Evolutionary conservation across 306 rosid genomes (phyloP).

Genomic region (Spatholobus suberectus): DNA sequence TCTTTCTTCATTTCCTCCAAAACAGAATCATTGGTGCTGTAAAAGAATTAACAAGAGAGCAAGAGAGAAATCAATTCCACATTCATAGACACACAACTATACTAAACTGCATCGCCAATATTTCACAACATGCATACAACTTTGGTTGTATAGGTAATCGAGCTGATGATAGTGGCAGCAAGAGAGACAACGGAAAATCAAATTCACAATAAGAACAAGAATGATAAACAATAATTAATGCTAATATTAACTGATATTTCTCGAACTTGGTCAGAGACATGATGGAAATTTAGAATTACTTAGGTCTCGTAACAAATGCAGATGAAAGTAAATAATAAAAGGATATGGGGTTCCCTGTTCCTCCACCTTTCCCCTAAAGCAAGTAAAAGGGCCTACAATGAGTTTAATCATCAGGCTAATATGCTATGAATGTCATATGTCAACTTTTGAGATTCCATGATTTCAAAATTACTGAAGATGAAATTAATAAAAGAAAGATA

Average conservation of each 20-base stretch:
- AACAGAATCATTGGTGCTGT: conserved; percentile 78
- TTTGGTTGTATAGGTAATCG: not conserved
- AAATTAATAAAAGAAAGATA: not conserved
- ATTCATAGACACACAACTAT: conserved; percentile 6
- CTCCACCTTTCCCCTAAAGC: not conserved
- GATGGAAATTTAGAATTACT: not conserved
- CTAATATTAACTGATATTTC: not conserved
- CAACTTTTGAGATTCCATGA: not conserved
- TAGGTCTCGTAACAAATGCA: not conserved
- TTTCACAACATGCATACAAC: not conserved
- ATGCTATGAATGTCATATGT: not conserved
- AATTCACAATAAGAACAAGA: not conserved
- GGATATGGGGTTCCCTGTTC: not conserved
- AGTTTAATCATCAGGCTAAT: not conserved
- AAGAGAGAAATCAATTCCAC: conserved; percentile 25
- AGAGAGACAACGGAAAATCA: not conserved
- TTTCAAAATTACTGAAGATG: not conserved
- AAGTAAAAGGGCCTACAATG: not conserved
- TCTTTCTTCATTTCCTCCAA: conserved; percentile 87
- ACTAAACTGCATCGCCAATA: not conserved
- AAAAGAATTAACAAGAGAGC: not conserved
- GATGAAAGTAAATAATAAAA: not conserved
- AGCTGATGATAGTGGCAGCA: not conserved
- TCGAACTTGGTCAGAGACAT: not conserved
- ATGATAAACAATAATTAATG: not conserved